These are phyloP conservation scores for Geotrichum candidum DNA, from an alignment of 1,139 yeast species.

Conservation along the genomic window DNA sequence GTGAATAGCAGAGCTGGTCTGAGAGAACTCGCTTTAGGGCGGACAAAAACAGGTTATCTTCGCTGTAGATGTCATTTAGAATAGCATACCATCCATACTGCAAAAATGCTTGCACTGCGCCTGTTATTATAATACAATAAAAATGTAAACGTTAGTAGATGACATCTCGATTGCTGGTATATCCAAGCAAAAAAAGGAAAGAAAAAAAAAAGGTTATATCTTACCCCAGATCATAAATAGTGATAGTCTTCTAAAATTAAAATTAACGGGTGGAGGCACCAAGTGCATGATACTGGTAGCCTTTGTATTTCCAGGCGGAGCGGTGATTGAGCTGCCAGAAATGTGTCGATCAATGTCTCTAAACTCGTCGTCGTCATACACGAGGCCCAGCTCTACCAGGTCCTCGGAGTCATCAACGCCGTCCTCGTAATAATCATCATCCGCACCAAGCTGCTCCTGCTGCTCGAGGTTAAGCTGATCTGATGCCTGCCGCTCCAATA, in stretches of 20 bases:
- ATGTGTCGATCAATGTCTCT: slow-evolving; percentile 21
- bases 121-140: slow-evolving; percentile 18
- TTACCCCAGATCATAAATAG: slow-evolving; percentile 78
- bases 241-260: slow-evolving; percentile 63
- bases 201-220: background rate
- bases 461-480: slow-evolving; percentile 4
- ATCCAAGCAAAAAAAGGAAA: background rate
- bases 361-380: slow-evolving; percentile 11
- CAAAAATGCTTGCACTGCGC: slow-evolving; percentile 69
- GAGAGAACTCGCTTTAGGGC: slow-evolving; percentile 81
- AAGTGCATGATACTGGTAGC: slow-evolving; percentile 10
- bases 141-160: background rate
- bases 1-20: slow-evolving; percentile 86
- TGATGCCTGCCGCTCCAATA: slow-evolving; percentile 35
- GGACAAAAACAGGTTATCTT: slow-evolving; percentile 75
- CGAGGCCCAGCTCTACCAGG: slow-evolving; percentile 35
- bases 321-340: slow-evolving; percentile 6
- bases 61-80: slow-evolving; percentile 61
- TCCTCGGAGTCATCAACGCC: slow-evolving; percentile 25
- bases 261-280: slow-evolving; percentile 30
- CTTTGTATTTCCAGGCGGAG: slow-evolving; percentile 36
- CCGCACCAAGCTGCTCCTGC: background rate
- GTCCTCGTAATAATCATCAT: background rate
- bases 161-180: background rate
- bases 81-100: slow-evolving; percentile 89